phyloP scores from a whole-genome alignment of 768 basidiomycete species.

The Trametes villosa region DNA sequence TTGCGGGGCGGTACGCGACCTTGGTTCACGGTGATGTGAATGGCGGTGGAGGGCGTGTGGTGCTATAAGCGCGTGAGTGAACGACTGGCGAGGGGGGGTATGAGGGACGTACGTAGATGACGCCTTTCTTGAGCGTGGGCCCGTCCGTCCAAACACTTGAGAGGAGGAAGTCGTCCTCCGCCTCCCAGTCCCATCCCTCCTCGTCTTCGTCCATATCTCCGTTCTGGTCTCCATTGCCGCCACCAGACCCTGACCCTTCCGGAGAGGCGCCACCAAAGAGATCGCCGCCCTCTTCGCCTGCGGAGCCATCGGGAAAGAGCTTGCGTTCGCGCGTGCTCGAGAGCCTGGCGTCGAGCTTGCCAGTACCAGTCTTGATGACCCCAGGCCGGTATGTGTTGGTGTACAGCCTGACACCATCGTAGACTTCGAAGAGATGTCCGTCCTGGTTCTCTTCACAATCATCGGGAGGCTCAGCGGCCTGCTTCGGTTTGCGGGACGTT shows the following conservation, averaged over 20 bases:
- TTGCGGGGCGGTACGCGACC: slow-evolving; percentile 54
- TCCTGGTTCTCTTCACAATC: slow-evolving; percentile 27
- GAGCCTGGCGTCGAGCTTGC: slow-evolving; percentile 30
- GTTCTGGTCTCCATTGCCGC: too few species aligned
- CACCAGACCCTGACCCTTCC: too few species aligned
- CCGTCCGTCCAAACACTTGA: slow-evolving; percentile 59
- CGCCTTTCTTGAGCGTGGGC: slow-evolving; percentile 47
- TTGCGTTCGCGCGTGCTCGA: slow-evolving; percentile 38
- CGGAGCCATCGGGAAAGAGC: slow-evolving; percentile 33
- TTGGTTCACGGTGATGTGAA: slow-evolving; percentile 69
- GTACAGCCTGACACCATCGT: slow-evolving; percentile 50
- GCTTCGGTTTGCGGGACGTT: neutral
- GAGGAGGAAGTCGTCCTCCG: slow-evolving; percentile 68
- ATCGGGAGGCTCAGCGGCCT: neutral
- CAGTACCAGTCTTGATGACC: slow-evolving; percentile 47
- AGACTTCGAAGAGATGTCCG: slow-evolving; percentile 66
- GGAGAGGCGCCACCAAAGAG: slow-evolving; percentile 6
- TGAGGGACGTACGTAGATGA: slow-evolving; percentile 61
- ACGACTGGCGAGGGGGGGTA: neutral
- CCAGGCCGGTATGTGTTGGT: slow-evolving; percentile 45
- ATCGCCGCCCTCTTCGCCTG: slow-evolving; percentile 16
- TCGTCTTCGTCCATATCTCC: slow-evolving; percentile 44
- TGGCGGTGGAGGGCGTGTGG: slow-evolving; percentile 52
- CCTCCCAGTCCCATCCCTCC: slow-evolving; percentile 66
- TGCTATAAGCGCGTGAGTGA: slow-evolving; percentile 42